Evolutionary conservation across 805 yeast species (phyloP).

Genomic region (Vanderwaltozyma polyspora): DNA sequence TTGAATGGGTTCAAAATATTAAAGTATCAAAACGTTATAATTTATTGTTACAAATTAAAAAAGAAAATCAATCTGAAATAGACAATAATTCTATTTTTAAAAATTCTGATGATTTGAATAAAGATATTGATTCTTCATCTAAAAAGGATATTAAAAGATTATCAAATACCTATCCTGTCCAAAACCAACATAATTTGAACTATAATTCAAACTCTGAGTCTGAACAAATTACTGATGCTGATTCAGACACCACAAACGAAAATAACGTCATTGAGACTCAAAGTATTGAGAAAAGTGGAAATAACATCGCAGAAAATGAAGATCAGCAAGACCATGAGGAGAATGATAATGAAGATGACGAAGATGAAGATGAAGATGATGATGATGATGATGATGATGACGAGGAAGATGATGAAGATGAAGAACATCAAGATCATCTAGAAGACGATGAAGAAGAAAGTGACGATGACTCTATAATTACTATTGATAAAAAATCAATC

Average conservation of each 20-base stretch:
- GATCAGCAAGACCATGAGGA: no score
- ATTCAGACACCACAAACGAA: background rate
- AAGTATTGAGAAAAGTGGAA: no score
- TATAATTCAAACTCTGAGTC: no score
- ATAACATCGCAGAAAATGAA: no score
- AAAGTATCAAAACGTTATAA: conserved; percentile 36
- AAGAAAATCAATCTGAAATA: conserved; percentile 1
- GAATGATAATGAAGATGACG: conserved; percentile 1
- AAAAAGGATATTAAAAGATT: no score
- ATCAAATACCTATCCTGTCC: no score
- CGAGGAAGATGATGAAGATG: conserved; percentile 1
- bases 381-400: background rate
- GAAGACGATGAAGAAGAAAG: conserved; percentile 1
- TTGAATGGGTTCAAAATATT: conserved; percentile 82
- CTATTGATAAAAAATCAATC: conserved; percentile 61
- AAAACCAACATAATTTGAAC: background rate
- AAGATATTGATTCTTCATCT: background rate
- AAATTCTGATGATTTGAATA: background rate
- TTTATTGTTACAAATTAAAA: conserved; percentile 9
- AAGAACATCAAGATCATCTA: conserved; percentile 3
- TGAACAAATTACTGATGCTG: background rate
- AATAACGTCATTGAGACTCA: background rate
- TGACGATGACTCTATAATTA: conserved; percentile 12
- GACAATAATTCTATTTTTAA: no score
- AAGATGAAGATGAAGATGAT: conserved; percentile 3